Evolutionary conservation across 139 green algal species (phyloP), one percentile per base, ranked within the genome.

Genomic region (Coelastrella sp.): DNA sequence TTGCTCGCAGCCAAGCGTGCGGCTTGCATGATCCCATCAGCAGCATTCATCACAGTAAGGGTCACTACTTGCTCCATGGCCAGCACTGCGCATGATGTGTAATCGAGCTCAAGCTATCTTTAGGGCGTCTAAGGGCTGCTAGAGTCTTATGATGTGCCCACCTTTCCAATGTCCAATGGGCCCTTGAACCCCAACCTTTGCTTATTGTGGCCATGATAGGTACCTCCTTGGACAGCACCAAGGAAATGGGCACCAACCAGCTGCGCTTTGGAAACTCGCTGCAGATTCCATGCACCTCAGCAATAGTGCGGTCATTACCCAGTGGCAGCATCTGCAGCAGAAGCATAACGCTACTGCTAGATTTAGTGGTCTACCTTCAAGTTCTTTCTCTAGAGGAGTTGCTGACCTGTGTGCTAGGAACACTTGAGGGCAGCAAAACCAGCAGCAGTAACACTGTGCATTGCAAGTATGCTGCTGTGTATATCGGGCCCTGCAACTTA

Each of bases 161-260:
- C 81, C 81, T 71, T 63, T 45, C 81, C 81, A 7, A 35, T 62
- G 2, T 67, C 53, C 13, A 81, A 38, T 15, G 81, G 57, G 4
- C 82, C 69, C 35, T 40, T 72, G 7, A 87, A 69, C 30, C 82
- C 82, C 35, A 87, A 32, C 38, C 27, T n/a, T n/a, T n/a, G n/a
- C n/a, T 72, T 41, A 87, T 87, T n/a, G 82, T 81, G 13, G 71
- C 40, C 15, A 69, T 66, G 57, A 87, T 82, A 5, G 32, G 32
- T 32, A 87, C 37, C 35, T 45, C 35, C 9, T 40, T 8, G 6
- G 71, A 71, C 53, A 87, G 69, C 50, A 86, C 68, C 57, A 87
- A n/a, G 23, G 34, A 73, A 19, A 57, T 15, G 1, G 53, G 71
- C 53, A 87, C 15, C 69, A 81, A 53, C 38, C 63, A 48, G 15